Base-by-base conservation (phyloP, 1,284 basidiomycete species). In the Fistulina hepatica region DNA sequence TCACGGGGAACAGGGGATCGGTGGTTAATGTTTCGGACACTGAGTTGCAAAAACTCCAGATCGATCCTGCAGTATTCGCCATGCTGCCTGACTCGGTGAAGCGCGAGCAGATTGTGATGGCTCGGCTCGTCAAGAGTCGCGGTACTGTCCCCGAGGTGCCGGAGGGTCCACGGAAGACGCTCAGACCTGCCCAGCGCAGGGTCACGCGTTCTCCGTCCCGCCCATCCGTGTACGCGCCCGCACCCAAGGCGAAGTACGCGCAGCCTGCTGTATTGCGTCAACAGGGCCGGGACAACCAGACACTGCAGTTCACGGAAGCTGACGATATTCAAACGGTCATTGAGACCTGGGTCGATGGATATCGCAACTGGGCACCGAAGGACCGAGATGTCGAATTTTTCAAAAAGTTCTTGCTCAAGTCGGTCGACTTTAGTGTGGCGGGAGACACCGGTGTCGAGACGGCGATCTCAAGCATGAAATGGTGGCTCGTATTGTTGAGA, bases 401-500 rank as follows among this genome's bases (percentile, higher is more conserved):
- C 39, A 63, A 67, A 10, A 74, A 69, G 39, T 92, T 76, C 51
- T 56, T 92, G 31, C 61, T 77, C 34, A 71, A 73, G 46, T 76
- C 72, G 43, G 67, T 81, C 31, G 76, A 78, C 47, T 54, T 63
- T 3, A 46, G 49, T 25, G 48, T 52, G 36, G 67, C 64, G 39
- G 67, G 69, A 4, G 73, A 83, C 48, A 65, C 64, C 11, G 81
- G 81, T 0, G 55, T 84, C 31, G 78, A 81, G 55, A 72, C 70
- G 44, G 81, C 76, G 24, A 56, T 80, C 3, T 69, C 69, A 20
- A 71, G 86, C 16, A 63, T 89, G 61, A 76, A 71, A 51, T 90
- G 81, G 76, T 90, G 89, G 86, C 52, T 75, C 35, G 65, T 83
- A 22, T 49, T 84, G 21, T 49, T 84, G 48, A 62, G 74, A 48